Conservation (phyloP, 2,329 filamentous ascomycete species). For the Sclerotinia sclerotiorum region DNA sequence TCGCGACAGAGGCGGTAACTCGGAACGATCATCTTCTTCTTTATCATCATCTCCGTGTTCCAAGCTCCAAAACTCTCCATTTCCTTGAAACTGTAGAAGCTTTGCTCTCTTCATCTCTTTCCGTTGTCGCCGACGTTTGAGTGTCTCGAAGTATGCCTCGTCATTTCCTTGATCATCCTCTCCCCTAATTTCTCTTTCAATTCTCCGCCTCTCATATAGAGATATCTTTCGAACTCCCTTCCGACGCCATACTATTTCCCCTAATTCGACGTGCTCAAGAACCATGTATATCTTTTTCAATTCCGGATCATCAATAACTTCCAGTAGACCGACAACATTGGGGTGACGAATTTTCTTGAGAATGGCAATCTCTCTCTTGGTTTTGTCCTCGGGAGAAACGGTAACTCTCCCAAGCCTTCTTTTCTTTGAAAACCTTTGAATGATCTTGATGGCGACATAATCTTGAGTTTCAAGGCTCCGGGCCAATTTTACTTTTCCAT, state of each 20-base stretch:
- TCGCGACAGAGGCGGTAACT: conserved; percentile 37
- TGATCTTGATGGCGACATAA: conserved; percentile 96
- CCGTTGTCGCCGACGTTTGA: conserved; percentile 58
- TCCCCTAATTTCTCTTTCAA: conserved; percentile 69
- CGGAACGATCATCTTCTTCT: conserved; percentile 33
- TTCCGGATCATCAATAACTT: conserved; percentile 96
- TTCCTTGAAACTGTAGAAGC: conserved; percentile 50
- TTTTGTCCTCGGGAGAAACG: conserved; percentile 70
- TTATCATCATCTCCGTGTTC: conserved; percentile 69
- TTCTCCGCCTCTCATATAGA: conserved; percentile 74
- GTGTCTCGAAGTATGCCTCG: conserved; percentile 58
- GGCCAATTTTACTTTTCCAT: conserved; percentile 96
- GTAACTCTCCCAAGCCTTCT: conserved; percentile 83
- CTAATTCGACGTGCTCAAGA: conserved; percentile 89
- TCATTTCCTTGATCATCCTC: conserved; percentile 57
- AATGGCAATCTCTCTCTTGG: conserved; percentile 95
- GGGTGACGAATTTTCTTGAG: conserved; percentile 96
- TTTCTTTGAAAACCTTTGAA: conserved; percentile 91
- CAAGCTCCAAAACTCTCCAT: conserved; percentile 76
- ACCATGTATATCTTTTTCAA: conserved; percentile 98
- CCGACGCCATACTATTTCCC: conserved; percentile 92
- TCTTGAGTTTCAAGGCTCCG: conserved; percentile 73
- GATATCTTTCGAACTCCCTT: conserved; percentile 83
- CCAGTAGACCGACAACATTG: conserved; percentile 93
- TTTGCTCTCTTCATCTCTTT: conserved; percentile 59